A percentile compares a stretch with the other conserved stretches of the same genome.
These are phyloP conservation scores for Rhizophora apiculata DNA, from an alignment of 345 rosid species.

Conservation along the genomic window DNA sequence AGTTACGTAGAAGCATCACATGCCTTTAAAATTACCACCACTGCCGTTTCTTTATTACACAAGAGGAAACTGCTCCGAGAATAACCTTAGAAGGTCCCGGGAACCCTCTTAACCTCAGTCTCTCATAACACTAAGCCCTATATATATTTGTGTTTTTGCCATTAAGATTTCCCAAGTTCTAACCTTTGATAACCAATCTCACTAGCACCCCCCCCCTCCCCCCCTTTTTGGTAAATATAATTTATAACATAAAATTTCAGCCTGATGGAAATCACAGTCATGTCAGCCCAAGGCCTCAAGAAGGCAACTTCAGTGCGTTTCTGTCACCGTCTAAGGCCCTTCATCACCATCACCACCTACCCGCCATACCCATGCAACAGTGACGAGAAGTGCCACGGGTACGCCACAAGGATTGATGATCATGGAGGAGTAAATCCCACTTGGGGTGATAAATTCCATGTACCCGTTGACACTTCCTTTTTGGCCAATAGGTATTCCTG, in stretches of 20 bases:
- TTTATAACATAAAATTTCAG: background rate
- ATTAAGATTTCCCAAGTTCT: background rate
- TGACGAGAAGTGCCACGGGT: conserved; percentile 16
- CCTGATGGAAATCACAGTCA: conserved; percentile 36
- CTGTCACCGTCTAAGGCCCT: conserved; percentile 30
- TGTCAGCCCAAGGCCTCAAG: conserved; percentile 45
- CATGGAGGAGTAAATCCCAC: conserved; percentile 41
- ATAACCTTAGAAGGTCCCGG: background rate
- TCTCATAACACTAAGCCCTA: background rate
- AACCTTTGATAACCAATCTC: background rate
- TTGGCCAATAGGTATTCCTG: conserved; percentile 26
- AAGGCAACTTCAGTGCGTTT: conserved; percentile 20
- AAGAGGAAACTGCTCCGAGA: background rate
- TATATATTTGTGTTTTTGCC: background rate
- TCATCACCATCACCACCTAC: conserved; percentile 30
- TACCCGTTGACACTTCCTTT: conserved; percentile 30
- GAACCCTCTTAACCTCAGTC: background rate
- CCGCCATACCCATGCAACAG: conserved; percentile 1
- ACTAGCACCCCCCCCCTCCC: background rate
- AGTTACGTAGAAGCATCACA: background rate
- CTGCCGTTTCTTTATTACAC: background rate
- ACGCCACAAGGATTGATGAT: conserved; percentile 25
- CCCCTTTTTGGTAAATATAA: background rate
- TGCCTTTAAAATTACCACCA: background rate
- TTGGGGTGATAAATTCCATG: conserved; percentile 50